These are phyloP conservation scores for Leccinellum albellum DNA, from an alignment of 768 basidiomycete genomes.

Conservation along the genomic window DNA sequence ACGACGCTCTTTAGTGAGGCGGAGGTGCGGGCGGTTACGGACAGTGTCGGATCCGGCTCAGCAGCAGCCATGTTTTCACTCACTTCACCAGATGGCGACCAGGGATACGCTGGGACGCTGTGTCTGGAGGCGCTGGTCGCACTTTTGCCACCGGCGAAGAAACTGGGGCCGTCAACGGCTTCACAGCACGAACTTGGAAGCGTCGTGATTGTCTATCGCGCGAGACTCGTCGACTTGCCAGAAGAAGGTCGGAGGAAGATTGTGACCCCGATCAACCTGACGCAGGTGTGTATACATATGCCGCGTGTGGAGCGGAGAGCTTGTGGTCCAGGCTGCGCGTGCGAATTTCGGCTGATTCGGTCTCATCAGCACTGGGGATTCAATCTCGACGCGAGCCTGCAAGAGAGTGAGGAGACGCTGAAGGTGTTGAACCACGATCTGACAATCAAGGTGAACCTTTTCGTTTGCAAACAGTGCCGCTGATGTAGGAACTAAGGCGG, in stretches of 20 bases:
- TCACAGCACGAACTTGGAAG: conserved; percentile 57
- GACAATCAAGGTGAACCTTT: conserved; percentile 34
- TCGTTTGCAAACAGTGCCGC: neutral
- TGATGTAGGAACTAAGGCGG: no score
- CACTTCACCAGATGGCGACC: conserved; percentile 61
- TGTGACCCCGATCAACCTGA: conserved; percentile 73
- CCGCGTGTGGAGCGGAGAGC: no score
- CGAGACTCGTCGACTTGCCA: conserved; percentile 50
- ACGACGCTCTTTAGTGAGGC: conserved; percentile 53
- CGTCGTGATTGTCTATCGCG: conserved; percentile 64
- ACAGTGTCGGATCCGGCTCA: conserved; percentile 16
- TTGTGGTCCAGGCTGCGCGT: no score
- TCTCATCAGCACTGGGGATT: conserved; percentile 71
- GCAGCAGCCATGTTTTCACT: conserved; percentile 49
- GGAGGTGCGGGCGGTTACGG: conserved; percentile 46
- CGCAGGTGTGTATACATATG: conserved; percentile 50
- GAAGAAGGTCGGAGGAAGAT: conserved; percentile 27
- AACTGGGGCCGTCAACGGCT: conserved; percentile 21
- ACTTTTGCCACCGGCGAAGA: conserved; percentile 37
- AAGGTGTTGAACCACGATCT: conserved; percentile 50
- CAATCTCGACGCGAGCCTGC: conserved; percentile 69
- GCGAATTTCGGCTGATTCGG: neutral
- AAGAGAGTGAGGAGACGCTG: conserved; percentile 38
- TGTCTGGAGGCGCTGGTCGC: conserved; percentile 55
- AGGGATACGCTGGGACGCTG: conserved; percentile 65